Percentiles rank a stretch among this genome's conserved stretches.
Evolutionary conservation across 129 eudicot genomes (phyloP).

Genomic region (Tagetes erecta): DNA sequence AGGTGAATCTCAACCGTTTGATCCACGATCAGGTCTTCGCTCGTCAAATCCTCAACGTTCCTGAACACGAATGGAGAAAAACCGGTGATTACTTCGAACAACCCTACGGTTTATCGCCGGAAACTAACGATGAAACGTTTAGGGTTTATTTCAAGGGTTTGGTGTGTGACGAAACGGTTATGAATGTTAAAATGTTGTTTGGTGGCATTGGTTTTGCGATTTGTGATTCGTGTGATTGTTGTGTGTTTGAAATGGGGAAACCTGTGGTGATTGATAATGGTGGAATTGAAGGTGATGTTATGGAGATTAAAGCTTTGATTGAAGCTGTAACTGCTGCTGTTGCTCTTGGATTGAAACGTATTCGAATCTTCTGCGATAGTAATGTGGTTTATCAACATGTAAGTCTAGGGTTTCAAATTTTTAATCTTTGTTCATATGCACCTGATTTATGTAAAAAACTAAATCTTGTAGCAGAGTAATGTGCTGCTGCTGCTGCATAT

Average conservation of each 20-base stretch:
- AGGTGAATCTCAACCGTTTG: slow-evolving; percentile 46
- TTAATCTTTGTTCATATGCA: background rate
- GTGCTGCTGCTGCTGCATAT: too few species aligned
- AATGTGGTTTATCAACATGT: slow-evolving; percentile 39
- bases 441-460: too few species aligned
- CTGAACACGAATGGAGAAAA: slow-evolving; percentile 56
- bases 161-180: slow-evolving; percentile 31
- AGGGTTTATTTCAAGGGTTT: slow-evolving; percentile 68
- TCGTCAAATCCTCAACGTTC: slow-evolving; percentile 39
- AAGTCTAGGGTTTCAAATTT: slow-evolving; percentile 19
- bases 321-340: slow-evolving; percentile 55
- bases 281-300: slow-evolving; percentile 23
- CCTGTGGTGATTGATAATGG: slow-evolving; percentile 23
- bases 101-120: slow-evolving; percentile 44
- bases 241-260: slow-evolving; percentile 49
- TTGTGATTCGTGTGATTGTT: slow-evolving; percentile 45
- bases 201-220: slow-evolving; percentile 61
- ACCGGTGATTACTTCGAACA: slow-evolving; percentile 43
- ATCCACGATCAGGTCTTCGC: slow-evolving; percentile 71
- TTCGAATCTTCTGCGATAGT: slow-evolving; percentile 36
- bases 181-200: slow-evolving; percentile 22
- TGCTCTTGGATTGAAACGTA: slow-evolving; percentile 49
- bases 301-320: slow-evolving; percentile 55
- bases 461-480: too few species aligned
- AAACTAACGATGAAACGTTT: slow-evolving; percentile 31